Conservation (phyloP, 306 rosid genomes). For the Sechiopsis laciniata region DNA sequence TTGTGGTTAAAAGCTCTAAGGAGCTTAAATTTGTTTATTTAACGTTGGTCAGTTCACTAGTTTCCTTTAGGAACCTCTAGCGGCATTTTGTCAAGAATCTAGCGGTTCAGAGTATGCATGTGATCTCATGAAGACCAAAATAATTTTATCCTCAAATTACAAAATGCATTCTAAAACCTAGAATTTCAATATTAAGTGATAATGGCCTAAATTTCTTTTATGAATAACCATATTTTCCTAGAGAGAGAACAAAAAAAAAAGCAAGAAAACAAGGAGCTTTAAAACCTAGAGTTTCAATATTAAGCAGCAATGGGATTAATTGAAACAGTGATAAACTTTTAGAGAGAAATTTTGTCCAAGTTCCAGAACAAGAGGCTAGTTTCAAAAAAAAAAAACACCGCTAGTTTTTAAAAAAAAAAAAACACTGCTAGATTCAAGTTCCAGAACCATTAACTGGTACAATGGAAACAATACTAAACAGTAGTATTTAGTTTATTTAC, state of each 20-base stretch:
- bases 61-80: background rate
- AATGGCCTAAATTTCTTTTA: too few relatives aligned
- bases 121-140: background rate
- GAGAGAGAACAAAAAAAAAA: too few relatives aligned
- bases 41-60: background rate
- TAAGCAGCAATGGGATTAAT: background rate
- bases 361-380: too few relatives aligned
- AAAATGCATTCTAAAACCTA: constrained; percentile 4
- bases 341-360: too few relatives aligned
- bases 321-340: background rate
- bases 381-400: too few relatives aligned
- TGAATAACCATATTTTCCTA: too few relatives aligned
- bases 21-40: background rate
- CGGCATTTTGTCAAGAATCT: background rate
- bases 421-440: background rate
- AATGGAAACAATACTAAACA: background rate
- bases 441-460: background rate
- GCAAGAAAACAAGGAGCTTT: background rate
- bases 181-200: background rate
- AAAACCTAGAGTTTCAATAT: background rate
- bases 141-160: constrained; percentile 7
- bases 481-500: too few relatives aligned
- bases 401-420: background rate
- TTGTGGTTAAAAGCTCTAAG: background rate
- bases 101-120: background rate